Conservation (phyloP, 441 rosid genomes). For the Eutrema salsugineum region DNA sequence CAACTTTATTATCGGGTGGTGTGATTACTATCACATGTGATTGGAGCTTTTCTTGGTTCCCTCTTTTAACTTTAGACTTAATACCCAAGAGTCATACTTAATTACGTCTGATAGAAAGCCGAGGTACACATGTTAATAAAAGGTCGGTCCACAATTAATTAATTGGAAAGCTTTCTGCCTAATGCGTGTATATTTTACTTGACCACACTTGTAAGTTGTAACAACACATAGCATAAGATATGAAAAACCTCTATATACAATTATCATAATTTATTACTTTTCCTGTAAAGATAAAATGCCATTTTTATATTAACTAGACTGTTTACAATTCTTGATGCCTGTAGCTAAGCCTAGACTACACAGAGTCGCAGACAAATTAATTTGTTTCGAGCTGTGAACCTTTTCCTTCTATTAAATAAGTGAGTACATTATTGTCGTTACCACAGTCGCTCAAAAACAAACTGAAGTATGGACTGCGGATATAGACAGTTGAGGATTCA, state of each 20-base stretch:
- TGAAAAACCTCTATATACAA: too few relatives aligned
- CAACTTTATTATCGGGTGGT: constrained; percentile 23
- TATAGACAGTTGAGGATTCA: too few relatives aligned
- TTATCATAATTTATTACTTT: too few relatives aligned
- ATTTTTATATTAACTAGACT: neutral
- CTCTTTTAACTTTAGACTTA: constrained; percentile 6
- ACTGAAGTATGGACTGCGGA: too few relatives aligned
- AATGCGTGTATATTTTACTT: neutral
- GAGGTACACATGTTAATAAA: constrained; percentile 18
- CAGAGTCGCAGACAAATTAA: too few relatives aligned
- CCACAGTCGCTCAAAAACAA: too few relatives aligned
- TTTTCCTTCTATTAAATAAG: neutral
- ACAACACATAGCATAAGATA: neutral
- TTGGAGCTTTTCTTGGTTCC: neutral
- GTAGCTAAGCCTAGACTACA: neutral
- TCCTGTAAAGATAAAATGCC: too few relatives aligned
- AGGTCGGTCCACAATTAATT: constrained; percentile 11
- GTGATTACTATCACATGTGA: constrained; percentile 30
- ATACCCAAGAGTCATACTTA: neutral
- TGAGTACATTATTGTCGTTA: too few relatives aligned
- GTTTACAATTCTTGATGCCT: neutral
- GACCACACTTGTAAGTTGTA: constrained; percentile 8
- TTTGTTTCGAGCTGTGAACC: constrained; percentile 11
- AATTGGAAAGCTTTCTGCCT: constrained; percentile 15
- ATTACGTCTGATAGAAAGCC: constrained; percentile 15